A percentile compares a stretch with the other conserved stretches of the same genome.
These are phyloP conservation scores for Condylostoma magnum DNA, from an alignment of 169 alveolate species.

Conservation along the genomic window DNA sequence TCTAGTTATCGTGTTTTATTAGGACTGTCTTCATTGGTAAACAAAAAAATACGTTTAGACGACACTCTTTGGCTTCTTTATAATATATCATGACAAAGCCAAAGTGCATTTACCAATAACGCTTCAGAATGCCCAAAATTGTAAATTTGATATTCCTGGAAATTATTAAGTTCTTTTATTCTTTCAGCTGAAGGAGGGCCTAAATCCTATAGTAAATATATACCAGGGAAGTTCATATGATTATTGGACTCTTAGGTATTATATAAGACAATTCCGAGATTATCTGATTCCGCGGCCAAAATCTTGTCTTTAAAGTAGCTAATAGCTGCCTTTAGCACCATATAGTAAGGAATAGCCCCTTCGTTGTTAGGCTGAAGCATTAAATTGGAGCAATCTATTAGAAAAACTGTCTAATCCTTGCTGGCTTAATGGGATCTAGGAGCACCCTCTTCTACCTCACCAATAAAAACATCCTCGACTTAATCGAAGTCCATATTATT, in stretches of 20 bases:
- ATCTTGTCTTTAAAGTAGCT: slow-evolving; percentile 81
- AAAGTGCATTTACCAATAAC: slow-evolving; percentile 66
- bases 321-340: slow-evolving; percentile 22
- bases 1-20: slow-evolving; percentile 41
- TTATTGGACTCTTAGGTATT: slow-evolving; percentile 61
- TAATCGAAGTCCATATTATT: slow-evolving; percentile 31
- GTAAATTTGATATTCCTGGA: slow-evolving; percentile 29
- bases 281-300: slow-evolving; percentile 76
- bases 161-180: slow-evolving; percentile 45
- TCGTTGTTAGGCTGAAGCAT: slow-evolving; percentile 14
- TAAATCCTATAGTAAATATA: slow-evolving; percentile 49
- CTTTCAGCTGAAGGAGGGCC: slow-evolving; percentile 66
- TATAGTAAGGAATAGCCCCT: background rate
- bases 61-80: slow-evolving; percentile 50
- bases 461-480: slow-evolving; percentile 27
- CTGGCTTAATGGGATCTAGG: background rate
- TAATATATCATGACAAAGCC: slow-evolving; percentile 68
- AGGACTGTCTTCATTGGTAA: slow-evolving; percentile 86
- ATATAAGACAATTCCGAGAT: slow-evolving; percentile 73
- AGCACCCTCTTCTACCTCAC: slow-evolving; percentile 13
- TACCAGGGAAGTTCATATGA: slow-evolving; percentile 52
- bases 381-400: slow-evolving; percentile 4
- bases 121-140: slow-evolving; percentile 33
- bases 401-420: slow-evolving; percentile 13
- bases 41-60: slow-evolving; percentile 76